Evolutionary conservation across 768 basidiomycete species (phyloP).

Genomic region (Calocera cornea): DNA sequence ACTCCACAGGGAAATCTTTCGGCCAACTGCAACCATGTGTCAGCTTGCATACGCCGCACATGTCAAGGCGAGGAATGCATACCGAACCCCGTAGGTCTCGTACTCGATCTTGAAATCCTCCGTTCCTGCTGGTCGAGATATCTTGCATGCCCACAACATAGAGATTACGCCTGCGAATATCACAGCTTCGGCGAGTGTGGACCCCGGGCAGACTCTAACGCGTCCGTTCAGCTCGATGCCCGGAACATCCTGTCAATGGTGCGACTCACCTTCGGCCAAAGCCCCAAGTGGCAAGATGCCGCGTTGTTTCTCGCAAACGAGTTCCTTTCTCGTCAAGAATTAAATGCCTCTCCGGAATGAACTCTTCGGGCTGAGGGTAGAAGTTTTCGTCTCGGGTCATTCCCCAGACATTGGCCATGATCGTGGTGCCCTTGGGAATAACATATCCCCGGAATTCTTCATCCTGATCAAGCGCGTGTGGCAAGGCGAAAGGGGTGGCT

Average conservation of each 20-base stretch:
- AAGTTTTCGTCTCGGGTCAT: neutral
- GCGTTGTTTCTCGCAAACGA: constrained; percentile 36
- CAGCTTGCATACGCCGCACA: neutral
- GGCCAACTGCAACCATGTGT: neutral
- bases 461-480: neutral
- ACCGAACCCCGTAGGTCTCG: neutral
- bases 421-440: constrained; percentile 28
- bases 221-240: neutral
- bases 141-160: constrained; percentile 23
- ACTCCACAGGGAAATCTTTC: neutral
- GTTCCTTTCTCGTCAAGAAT: constrained; percentile 27
- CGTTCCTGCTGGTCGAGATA: neutral
- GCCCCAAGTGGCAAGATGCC: constrained; percentile 33
- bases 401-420: neutral
- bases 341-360: constrained; percentile 2
- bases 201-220: constrained; percentile 47
- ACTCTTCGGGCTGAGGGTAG: neutral
- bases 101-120: neutral
- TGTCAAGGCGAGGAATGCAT: neutral
- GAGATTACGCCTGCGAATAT: constrained; percentile 53
- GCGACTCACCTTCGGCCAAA: constrained; percentile 21
- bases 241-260: neutral
- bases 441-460: constrained; percentile 20
- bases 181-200: constrained; percentile 45
- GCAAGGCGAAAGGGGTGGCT: constrained; percentile 9